A percentile compares a stretch with the other conserved stretches of the same genome.
Conservation (phyloP, 108 stramenopile genomes). For the Nitzschia palea region DNA sequence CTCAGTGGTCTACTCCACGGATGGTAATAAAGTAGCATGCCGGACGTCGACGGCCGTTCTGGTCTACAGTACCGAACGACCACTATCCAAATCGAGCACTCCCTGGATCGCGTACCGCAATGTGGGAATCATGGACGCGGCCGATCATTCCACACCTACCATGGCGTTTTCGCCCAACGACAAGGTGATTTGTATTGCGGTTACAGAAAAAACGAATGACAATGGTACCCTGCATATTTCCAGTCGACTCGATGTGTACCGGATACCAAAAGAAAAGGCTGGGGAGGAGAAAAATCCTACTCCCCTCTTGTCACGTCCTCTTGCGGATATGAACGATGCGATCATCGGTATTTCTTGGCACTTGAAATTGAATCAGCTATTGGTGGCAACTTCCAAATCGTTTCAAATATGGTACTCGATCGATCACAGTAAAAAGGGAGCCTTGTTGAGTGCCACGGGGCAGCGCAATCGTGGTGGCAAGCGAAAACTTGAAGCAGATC, state of each 20-base stretch:
- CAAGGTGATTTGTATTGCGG: conserved; percentile 61
- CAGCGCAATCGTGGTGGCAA: conserved; percentile 23
- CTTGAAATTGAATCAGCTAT: conserved; percentile 78
- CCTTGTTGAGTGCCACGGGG: conserved; percentile 47
- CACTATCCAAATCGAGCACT: conserved; percentile 14
- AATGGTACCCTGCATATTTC: conserved; percentile 1
- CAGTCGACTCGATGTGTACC: conserved; percentile 27
- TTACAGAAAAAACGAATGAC: conserved; percentile 35
- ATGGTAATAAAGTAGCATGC: conserved; percentile 27
- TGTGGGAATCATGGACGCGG: conserved; percentile 33
- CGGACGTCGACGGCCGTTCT: conserved; percentile 21
- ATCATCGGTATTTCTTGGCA: conserved; percentile 77
- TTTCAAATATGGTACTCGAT: conserved; percentile 62
- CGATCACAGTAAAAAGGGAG: conserved; percentile 66
- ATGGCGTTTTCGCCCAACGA: conserved; percentile 74
- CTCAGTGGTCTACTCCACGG: conserved; percentile 17
- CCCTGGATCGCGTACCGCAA: conserved; percentile 33
- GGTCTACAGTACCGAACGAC: conserved; percentile 8
- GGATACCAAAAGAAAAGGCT: conserved; percentile 31
- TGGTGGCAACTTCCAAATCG: conserved; percentile 66
- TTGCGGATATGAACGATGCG: conserved; percentile 21
- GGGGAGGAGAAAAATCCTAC: conserved; percentile 16
- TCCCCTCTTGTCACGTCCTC: conserved; percentile 6
- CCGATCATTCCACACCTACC: conserved; percentile 26
- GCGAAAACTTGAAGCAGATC: conserved; percentile 55